Evolutionary conservation across 2,329 filamentous ascomycete genomes (phyloP), one percentile per base, ranked within the genome.

Genomic region (Verticillium longisporum): DNA sequence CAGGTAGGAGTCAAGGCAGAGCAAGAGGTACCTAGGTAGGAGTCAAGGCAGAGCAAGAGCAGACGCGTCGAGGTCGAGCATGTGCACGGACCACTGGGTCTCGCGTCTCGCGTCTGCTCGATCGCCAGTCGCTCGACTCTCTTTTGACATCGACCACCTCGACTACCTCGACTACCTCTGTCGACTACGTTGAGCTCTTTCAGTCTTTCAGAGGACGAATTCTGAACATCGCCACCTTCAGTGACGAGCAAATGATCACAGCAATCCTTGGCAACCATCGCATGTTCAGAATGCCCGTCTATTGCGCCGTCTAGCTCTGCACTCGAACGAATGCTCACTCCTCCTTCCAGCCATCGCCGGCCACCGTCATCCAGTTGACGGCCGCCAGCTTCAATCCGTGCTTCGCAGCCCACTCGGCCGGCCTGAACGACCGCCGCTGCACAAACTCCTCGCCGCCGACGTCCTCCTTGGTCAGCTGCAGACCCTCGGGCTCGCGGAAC

Each of bases 401-500:
- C 63, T 71, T 73, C 54, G 71, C 67, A 1, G 76, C 72, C 60
- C 78, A 80, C 34, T 71, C 72, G 0, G 68, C 71, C 0, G 74
- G 70, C 57, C 76, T 71, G 62, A 80, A 80, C 0, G 73, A 77
- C 9, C 77, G 72, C 57, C 78, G 69, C 61, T 80, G 72, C 7
- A 75, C 73, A 58, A 80, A 79, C 61, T 80, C 78, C 60, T 80
- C 78, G 0, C 77, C 79, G 1, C 77, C 77, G 11, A 78, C 75
- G n/a, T 79, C 76, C 2, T 73, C 73, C 58, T 78, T 77, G 13
- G 65, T 63, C 2, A 80, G 65, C 1, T 66, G 63, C 6, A 77
- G 64, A 4, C 66, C 69, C 2, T 66, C 60, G 0, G 77, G 76
- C 63, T 80, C 77, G 4, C 75, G 69, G 65, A 75, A 80, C 13